Percentiles rank a stretch among this genome's conserved stretches.
Conservation (phyloP, 2,329 filamentous ascomycete species). For the Elsinoe australis region DNA sequence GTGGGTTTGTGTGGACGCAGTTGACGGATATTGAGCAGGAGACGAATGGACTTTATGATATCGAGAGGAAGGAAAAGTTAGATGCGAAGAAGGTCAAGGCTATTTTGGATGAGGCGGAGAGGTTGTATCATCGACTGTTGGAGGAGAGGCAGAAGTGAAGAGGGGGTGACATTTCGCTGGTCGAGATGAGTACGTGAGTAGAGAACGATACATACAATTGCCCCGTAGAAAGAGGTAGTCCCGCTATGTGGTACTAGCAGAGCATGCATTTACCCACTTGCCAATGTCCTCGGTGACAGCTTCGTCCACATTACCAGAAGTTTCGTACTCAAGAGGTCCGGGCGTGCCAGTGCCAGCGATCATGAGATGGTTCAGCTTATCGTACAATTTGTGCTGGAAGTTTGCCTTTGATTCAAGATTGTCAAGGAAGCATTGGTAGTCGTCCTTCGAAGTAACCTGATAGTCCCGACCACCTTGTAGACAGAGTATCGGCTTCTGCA, state of each 20-base stretch:
- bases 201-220: no score
- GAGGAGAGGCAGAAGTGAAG: neutral
- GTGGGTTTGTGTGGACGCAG: conserved; percentile 61
- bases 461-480: conserved; percentile 14
- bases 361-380: conserved; percentile 5
- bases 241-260: no score
- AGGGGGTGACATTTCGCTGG: neutral
- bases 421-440: neutral
- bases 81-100: conserved; percentile 49
- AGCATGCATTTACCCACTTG: no score
- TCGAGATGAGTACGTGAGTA: no score
- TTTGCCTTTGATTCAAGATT: neutral
- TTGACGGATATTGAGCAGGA: conserved; percentile 58
- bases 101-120: conserved; percentile 48
- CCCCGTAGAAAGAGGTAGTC: no score
- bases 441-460: conserved; percentile 10
- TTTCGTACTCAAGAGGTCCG: neutral
- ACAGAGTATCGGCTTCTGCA: neutral
- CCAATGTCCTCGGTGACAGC: neutral
- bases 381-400: neutral
- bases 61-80: conserved; percentile 54
- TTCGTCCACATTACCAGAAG: conserved; percentile 1
- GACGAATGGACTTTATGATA: conserved; percentile 59
- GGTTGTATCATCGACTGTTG: conserved; percentile 36
- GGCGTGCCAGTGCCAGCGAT: neutral